These are phyloP conservation scores for Paracoccidioides brasiliensis DNA, from an alignment of 2,329 filamentous ascomycete species.

Conservation along the genomic window DNA sequence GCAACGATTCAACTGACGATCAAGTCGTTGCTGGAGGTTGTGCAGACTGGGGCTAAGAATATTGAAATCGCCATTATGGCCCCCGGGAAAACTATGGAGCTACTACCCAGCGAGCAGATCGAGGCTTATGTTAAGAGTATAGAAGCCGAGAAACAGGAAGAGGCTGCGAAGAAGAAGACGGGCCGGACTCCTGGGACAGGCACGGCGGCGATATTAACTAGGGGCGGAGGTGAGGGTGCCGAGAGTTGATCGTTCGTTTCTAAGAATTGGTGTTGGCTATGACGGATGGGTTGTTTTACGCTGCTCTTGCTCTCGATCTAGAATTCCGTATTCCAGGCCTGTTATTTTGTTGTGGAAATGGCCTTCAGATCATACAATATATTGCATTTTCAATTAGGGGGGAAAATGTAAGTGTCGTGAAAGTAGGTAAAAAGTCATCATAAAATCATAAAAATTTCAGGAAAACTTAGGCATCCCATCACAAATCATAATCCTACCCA, in stretches of 20 bases:
- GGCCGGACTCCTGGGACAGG: constrained; percentile 37
- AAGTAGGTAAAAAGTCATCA: constrained; percentile 10
- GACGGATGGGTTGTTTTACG: not conserved
- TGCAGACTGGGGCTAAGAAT: constrained; percentile 98
- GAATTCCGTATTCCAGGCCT: not conserved
- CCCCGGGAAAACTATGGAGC: constrained; percentile 79
- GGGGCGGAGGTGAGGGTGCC: constrained; percentile 34
- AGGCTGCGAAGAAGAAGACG: constrained; percentile 93
- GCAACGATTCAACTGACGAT: constrained; percentile 93
- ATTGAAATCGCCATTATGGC: constrained; percentile 99
- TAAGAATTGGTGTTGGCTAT: not conserved
- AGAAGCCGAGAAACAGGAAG: constrained; percentile 98
- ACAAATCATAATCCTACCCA: constrained; percentile 40
- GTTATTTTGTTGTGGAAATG: not conserved
- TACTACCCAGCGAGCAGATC: constrained; percentile 90
- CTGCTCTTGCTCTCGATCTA: not conserved
- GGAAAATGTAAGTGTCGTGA: not conserved
- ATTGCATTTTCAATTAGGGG: not conserved
- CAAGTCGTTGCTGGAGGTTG: constrained; percentile 94
- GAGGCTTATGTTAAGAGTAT: constrained; percentile 97
- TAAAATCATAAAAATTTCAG: constrained; percentile 12
- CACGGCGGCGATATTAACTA: constrained; percentile 58
- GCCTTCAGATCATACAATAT: not conserved
- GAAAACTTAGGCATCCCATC: not conserved
- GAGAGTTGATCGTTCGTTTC: constrained; percentile 10